These are phyloP conservation scores for Trichaptum fuscoviolaceum DNA, from an alignment of 768 basidiomycete genomes.

Conservation along the genomic window DNA sequence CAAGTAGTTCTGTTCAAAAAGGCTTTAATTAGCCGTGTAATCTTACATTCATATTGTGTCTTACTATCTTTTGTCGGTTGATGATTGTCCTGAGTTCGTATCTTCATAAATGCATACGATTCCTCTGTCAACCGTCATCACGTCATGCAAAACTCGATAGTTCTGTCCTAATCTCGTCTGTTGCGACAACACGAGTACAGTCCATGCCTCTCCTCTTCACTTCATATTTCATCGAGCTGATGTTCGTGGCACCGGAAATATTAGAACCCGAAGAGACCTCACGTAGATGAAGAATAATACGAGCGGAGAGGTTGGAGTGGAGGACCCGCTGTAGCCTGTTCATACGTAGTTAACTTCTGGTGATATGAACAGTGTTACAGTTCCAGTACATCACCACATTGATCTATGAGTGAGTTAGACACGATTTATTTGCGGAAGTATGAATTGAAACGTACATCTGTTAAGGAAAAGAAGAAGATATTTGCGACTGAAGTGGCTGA, in stretches of 20 bases:
- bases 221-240: not conserved
- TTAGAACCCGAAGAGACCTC: not conserved
- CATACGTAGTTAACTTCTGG: not conserved
- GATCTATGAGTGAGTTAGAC: not conserved
- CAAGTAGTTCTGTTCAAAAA: too few relatives aligned
- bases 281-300: conserved; percentile 11
- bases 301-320: conserved; percentile 11
- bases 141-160: not conserved
- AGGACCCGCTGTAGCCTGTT: conserved; percentile 10
- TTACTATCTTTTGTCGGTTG: too few relatives aligned
- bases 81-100: too few relatives aligned
- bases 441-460: conserved; percentile 4
- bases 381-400: conserved; percentile 4
- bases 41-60: too few relatives aligned
- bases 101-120: too few relatives aligned
- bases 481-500: conserved; percentile 3
- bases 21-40: too few relatives aligned
- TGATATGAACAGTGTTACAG: not conserved
- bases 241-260: not conserved
- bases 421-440: not conserved
- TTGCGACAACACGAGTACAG: not conserved
- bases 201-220: not conserved
- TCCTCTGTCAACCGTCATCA: too few relatives aligned
- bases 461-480: conserved; percentile 7
- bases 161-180: not conserved